Percentiles rank a stretch among this genome's conserved stretches.
phyloP scores from a whole-genome alignment of 805 yeast species.

The Kuraishia borneana region DNA sequence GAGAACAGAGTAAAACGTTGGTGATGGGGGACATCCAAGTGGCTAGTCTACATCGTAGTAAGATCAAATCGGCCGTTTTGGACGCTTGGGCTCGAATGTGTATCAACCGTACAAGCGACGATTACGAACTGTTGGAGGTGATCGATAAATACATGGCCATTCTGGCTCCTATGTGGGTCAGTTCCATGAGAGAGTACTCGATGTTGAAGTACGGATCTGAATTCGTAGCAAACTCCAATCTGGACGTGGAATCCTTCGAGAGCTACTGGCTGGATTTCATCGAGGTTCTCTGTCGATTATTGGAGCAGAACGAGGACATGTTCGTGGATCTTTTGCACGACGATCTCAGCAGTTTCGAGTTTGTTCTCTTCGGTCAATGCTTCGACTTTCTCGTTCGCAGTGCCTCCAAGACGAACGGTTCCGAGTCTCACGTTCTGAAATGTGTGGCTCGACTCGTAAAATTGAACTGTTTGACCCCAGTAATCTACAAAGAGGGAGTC shows the following conservation, averaged over 20 bases:
- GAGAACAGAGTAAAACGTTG: constrained; percentile 18
- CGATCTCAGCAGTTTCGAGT: constrained; percentile 57
- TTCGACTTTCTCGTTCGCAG: constrained; percentile 54
- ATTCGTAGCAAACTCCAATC: constrained; percentile 21
- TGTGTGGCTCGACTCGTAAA: constrained; percentile 48
- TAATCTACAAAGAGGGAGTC: constrained; percentile 54
- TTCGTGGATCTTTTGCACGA: constrained; percentile 39
- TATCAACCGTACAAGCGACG: constrained; percentile 17
- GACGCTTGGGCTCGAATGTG: constrained; percentile 67
- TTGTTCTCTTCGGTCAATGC: constrained; percentile 76
- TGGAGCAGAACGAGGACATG: constrained; percentile 35
- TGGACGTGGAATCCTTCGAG: constrained; percentile 35
- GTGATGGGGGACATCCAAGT: constrained; percentile 48
- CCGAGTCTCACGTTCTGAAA: constrained; percentile 21
- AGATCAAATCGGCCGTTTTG: constrained; percentile 47
- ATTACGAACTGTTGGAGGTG: constrained; percentile 34
- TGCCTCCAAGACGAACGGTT: constrained; percentile 13
- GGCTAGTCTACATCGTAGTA: constrained; percentile 33
- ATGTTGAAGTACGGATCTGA: constrained; percentile 41
- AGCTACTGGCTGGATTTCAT: constrained; percentile 69
- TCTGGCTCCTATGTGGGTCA: constrained; percentile 72
- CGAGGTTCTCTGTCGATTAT: constrained; percentile 59
- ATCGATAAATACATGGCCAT: constrained; percentile 44
- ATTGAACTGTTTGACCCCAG: constrained; percentile 42
- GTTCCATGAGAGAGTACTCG: constrained; percentile 65